phyloP scores from a whole-genome alignment of 2,329 filamentous ascomycete genomes.

The Fonsecaea monophora region DNA sequence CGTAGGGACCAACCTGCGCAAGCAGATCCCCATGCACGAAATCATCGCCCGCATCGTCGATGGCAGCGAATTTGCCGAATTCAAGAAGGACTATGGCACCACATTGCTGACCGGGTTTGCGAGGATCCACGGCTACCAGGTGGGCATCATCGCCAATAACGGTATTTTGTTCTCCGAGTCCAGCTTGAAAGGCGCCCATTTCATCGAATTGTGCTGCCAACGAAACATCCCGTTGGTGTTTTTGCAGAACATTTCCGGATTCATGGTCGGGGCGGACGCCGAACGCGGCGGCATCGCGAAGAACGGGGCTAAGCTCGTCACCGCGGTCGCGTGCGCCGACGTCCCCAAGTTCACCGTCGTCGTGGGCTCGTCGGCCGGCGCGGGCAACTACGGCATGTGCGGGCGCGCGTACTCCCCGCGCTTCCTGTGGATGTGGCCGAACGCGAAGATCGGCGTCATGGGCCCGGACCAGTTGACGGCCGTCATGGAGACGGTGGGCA shows the following conservation, averaged over 20 bases:
- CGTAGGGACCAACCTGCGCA: constrained; percentile 85
- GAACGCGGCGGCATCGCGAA: constrained; percentile 96
- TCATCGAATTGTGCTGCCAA: constrained; percentile 92
- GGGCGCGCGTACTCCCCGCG: constrained; percentile 90
- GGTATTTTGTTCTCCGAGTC: constrained; percentile 92
- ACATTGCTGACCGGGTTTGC: constrained; percentile 94
- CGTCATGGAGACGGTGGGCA: constrained; percentile 95
- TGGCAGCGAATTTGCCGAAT: constrained; percentile 87
- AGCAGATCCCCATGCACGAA: constrained; percentile 83
- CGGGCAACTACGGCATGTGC: constrained; percentile 98
- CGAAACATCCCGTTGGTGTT: constrained; percentile 89
- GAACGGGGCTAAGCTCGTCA: constrained; percentile 96
- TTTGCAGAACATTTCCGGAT: constrained; percentile 94
- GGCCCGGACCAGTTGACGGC: constrained; percentile 87
- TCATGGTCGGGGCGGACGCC: constrained; percentile 95
- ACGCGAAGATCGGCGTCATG: constrained; percentile 96
- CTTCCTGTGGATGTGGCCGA: constrained; percentile 97
- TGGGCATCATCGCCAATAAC: constrained; percentile 95
- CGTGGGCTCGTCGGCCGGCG: constrained; percentile 89
- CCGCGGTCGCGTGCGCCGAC: constrained; percentile 89
- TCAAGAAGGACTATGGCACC: constrained; percentile 88
- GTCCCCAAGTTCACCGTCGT: constrained; percentile 98
- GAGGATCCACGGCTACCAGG: constrained; percentile 83
- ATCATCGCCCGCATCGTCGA: constrained; percentile 93
- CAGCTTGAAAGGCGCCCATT: constrained; percentile 92